These are phyloP conservation scores for Poa pratensis DNA, from an alignment of 176 grass and related monocot genomes.

Conservation along the genomic window DNA sequence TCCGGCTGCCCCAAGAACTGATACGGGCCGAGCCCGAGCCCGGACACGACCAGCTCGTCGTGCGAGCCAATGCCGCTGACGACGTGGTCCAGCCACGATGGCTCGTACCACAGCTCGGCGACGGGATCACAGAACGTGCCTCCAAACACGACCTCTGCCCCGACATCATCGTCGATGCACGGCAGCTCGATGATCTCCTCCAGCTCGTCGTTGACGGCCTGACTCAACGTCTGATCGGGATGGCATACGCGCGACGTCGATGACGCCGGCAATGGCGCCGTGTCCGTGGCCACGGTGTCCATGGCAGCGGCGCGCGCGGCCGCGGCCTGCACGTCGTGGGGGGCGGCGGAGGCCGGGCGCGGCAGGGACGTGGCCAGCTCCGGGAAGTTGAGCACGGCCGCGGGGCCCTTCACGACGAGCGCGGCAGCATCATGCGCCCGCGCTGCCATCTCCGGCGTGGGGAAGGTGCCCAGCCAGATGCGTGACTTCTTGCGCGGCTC, in stretches of 20 bases:
- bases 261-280: neutral
- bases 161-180: conserved; percentile 43
- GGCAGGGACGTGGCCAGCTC: conserved; percentile 61
- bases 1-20: conserved; percentile 38
- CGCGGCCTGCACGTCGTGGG: conserved; percentile 69
- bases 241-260: neutral
- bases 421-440: conserved; percentile 82
- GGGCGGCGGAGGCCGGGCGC: conserved; percentile 53
- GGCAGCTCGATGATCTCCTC: conserved; percentile 73
- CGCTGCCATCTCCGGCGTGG: conserved; percentile 84
- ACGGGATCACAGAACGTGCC: conserved; percentile 8
- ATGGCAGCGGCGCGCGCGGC: conserved; percentile 70
- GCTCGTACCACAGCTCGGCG: conserved; percentile 35
- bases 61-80: conserved; percentile 28
- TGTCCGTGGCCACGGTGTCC: neutral
- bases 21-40: neutral
- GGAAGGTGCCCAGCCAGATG: conserved; percentile 94
- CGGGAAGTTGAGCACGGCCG: conserved; percentile 75
- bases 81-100: conserved; percentile 30
- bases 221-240: neutral
- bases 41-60: conserved; percentile 14
- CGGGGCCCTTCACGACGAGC: conserved; percentile 66
- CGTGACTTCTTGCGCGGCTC: conserved; percentile 93
- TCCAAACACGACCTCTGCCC: conserved; percentile 24
- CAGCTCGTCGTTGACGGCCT: conserved; percentile 50